Evolutionary conservation across 306 rosid genomes (phyloP), one percentile per base, ranked within the genome.

Genomic region (Calophaca sinica): DNA sequence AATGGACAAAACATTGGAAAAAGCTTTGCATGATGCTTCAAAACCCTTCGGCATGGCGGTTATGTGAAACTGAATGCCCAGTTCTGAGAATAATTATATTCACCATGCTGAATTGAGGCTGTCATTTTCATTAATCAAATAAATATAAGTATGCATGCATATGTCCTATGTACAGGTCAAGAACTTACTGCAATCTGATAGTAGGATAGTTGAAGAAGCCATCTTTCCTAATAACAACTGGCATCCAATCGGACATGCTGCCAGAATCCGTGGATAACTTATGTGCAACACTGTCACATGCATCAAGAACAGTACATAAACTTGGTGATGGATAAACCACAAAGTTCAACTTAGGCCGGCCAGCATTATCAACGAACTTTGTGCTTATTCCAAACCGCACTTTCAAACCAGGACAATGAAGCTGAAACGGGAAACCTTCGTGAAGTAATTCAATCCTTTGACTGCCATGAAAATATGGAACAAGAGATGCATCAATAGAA

Each of bases 161-260:
- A 6, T 73, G 5, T 48, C 44, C 9, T 9, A 6, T 73, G 5
- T 48, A 48, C 3, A 54, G 45, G 72, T 4, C 31, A 64, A 20
- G 69, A 79, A 96, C 99, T 92, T 89, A 96, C 99, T 96, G 89
- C 82, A 96, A 65, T 89, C 99, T 90, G 76, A 83, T 78, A 14
- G 93, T 92, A 28, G 97, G 93, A 82, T 82, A 86, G 89, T 89
- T 89, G 88, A 62, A 26, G 80, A 73, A 90, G 62, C 96, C 98
- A 4, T 74, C 64, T 81, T 87, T 96, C 71, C 96, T 89, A 33
- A 75, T 31, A 80, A 96, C 98, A 79, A 84, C 84, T 5, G 91
- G 89, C 79, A 88, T 81, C 98, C 98, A 96, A 49, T 90, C 91
- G 8, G 96, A 94, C 71, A 69, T 70, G 78, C 93, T 86, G 3